Evolutionary conservation across 2,329 filamentous ascomycete species (phyloP), one percentile per base, ranked within the genome.

Genomic region (Trichoderma oligosporum): DNA sequence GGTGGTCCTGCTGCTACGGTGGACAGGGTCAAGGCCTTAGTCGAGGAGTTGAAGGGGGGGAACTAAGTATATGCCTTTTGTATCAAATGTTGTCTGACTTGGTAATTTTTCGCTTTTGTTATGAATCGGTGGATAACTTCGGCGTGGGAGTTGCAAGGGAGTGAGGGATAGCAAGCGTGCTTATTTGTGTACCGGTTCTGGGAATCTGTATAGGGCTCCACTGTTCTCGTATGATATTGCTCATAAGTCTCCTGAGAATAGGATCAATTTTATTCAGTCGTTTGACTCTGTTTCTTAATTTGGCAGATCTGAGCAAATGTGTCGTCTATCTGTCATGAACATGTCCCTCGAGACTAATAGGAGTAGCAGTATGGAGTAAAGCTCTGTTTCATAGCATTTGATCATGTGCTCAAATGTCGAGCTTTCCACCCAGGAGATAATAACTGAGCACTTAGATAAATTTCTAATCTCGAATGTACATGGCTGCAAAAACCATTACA

Each of bases 1-100:
- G 93, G 91, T 59, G 84, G 88, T 31, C 92, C 93, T 7, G 84
- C 84, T 59, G 85, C 81, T 8, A 97, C 93, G 4, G 81, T 93
- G 25, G 84, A 89, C 14, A 84, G 85, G 22, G 91, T 94, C 20
- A 85, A 86, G 77, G 83, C 83, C 68, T 73, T 96, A 39, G 83
- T 92, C 25, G 78, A 79, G 56, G 73, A 74, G 52, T 66, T 72
- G 49, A 65, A 65, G 61, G 64, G 65, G 55, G 65, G 59, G 56
- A 56, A 54, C 44, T 49, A 44, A 44, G 33, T 35, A 24, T 12
- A 2, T 45, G 35, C 6, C 53, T 29, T 48, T 31, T 11, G 25
- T 20, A 22, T 35, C 29, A 20, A 31, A 8, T 46, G 24, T 25
- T 12, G 24, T 36, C 12, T n/a, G n/a, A 29, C 31, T 29, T 38